Evolutionary conservation across 768 basidiomycete species (phyloP), one percentile per base, ranked within the genome.

Genomic region (Hemileccinum impolitum): DNA sequence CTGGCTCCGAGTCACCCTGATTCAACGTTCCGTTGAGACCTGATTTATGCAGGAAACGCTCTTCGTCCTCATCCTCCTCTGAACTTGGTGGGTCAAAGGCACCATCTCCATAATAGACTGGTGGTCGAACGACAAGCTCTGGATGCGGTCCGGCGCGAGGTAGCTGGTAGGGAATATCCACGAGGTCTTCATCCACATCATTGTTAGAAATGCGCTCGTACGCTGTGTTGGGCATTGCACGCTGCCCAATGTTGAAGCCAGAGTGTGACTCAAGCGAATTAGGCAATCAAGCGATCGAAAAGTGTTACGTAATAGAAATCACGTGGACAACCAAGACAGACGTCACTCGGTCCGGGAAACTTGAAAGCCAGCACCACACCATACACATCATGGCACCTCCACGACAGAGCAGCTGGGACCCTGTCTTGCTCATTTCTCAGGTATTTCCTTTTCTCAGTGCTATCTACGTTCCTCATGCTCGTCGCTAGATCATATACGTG

Each of bases 371-470:
- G 23, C 6, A 23, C 44, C 40, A 34, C 25, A 28, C 25, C 38
- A 31, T 42, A 35, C 26, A 28, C 26, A 51, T 34, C 49, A 74
- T 73, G 72, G 53, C 70, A 36, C 67, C 65, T 34, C 55, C 67
- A 46, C 75, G 74, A 52, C 68, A 70, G 43, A 67, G 74, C 25
- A 87, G 82, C 54, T 96, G 94, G 94, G 94, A 97, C 65, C 94
- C 94, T 17, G 71, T 90, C 4, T 70, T 95, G 50, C 78, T 96
- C 42, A 75, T 94, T 56, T 92, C 90, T 50, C 93, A 96, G 75
- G 93, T 82, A 75, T 65, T 30, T 37, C 1, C n/a, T 8, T 4
- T 6, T 17, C 30, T 6, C 13, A 17, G 12, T 15, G 9, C 31
- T 15, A 39, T 39, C n/a, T 34, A 36, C 34, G 36, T 34, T n/a